phyloP scores from a whole-genome alignment of 768 basidiomycete genomes.

The Rhodotorula graminis region DNA sequence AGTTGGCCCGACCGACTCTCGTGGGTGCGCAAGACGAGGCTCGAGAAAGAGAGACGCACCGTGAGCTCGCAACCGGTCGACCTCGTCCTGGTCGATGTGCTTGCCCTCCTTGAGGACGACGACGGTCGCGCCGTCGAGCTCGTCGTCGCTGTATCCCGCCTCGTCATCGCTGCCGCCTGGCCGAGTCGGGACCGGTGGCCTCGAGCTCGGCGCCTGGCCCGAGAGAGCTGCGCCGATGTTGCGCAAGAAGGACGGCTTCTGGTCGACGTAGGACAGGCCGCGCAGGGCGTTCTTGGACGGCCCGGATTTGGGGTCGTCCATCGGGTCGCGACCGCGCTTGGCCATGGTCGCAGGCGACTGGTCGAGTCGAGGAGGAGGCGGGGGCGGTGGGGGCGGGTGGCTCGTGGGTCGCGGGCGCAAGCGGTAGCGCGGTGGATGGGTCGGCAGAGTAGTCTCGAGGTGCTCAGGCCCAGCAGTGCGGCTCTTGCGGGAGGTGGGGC shows the following conservation, averaged over 20 bases:
- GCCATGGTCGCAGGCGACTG: not conserved
- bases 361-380: not conserved
- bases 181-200: slow-evolving; percentile 22
- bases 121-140: not conserved
- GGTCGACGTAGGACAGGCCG: slow-evolving; percentile 13
- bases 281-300: slow-evolving; percentile 16
- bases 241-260: slow-evolving; percentile 31
- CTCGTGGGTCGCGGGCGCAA: no score
- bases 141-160: not conserved
- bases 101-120: slow-evolving; percentile 27
- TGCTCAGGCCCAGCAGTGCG: no score
- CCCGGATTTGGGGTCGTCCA: slow-evolving; percentile 16
- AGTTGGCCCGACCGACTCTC: no score
- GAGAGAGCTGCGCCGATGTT: slow-evolving; percentile 23
- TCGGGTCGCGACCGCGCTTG: slow-evolving; percentile 22
- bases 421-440: no score
- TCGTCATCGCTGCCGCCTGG: slow-evolving; percentile 4
- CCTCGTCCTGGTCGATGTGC: slow-evolving; percentile 26
- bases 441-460: no score
- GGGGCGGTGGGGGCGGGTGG: no score
- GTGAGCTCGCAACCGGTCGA: slow-evolving; percentile 21
- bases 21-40: not conserved
- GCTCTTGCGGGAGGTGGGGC: no score
- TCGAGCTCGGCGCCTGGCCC: not conserved
- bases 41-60: not conserved